Percentiles rank a stretch among this genome's conserved stretches.
Conservation (phyloP, 2,329 filamentous ascomycete species). For the Pseudogymnoascus sp. region DNA sequence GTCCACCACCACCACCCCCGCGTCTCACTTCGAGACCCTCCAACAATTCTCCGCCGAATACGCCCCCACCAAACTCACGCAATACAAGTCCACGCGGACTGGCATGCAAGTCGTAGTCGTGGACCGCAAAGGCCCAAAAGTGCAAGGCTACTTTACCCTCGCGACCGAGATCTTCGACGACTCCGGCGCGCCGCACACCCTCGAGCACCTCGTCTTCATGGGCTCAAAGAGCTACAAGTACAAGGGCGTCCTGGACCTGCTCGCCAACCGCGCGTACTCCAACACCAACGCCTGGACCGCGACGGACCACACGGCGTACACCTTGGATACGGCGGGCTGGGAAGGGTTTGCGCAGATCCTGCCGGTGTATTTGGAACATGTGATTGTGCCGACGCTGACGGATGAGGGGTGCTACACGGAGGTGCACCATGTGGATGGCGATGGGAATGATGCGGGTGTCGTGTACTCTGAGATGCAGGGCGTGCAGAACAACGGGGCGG, state of each 20-base stretch:
- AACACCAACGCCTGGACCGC: conserved; percentile 96
- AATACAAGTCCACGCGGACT: conserved; percentile 91
- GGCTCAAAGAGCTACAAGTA: conserved; percentile 90
- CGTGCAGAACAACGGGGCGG: conserved; percentile 72
- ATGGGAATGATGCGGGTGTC: conserved; percentile 90
- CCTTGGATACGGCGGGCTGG: conserved; percentile 91
- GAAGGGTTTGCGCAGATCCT: conserved; percentile 92
- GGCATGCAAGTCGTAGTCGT: conserved; percentile 93
- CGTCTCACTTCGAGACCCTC: conserved; percentile 67
- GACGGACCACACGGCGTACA: conserved; percentile 94
- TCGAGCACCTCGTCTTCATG: conserved; percentile 81
- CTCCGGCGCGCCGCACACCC: conserved; percentile 80
- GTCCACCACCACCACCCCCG: conserved; percentile 14
- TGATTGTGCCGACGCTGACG: conserved; percentile 83
- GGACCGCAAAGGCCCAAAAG: conserved; percentile 87
- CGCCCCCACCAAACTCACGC: conserved; percentile 77
- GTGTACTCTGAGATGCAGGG: conserved; percentile 99
- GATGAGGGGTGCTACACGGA: conserved; percentile 92
- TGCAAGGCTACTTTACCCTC: conserved; percentile 88
- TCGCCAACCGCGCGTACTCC: conserved; percentile 88
- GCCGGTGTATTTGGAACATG: conserved; percentile 90
- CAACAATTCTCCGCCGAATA: conserved; percentile 87
- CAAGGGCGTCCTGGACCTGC: conserved; percentile 89
- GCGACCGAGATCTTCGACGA: conserved; percentile 98
- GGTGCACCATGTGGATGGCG: conserved; percentile 89